Conservation (phyloP, 768 basidiomycete species). For the Pholiota molesta region DNA sequence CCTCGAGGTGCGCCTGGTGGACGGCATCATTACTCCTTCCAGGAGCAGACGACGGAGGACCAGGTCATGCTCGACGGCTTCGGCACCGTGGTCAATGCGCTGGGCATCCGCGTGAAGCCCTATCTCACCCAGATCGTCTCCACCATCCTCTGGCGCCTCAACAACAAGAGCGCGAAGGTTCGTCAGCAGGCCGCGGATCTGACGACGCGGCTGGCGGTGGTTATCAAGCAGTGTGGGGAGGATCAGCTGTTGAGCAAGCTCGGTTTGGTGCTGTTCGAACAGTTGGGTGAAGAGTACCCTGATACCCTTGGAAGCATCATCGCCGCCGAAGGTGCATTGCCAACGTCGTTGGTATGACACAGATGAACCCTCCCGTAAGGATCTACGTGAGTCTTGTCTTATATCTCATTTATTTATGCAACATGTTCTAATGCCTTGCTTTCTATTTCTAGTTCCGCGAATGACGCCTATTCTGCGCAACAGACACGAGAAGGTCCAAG, state of each 20-base stretch:
- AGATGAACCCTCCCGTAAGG: slow-evolving; percentile 99
- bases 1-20: slow-evolving; percentile 90
- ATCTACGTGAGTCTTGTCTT: slow-evolving; percentile 75
- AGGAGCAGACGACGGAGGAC: slow-evolving; percentile 98
- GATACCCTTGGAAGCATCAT: slow-evolving; percentile 99
- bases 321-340: slow-evolving; percentile 97
- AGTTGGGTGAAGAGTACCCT: slow-evolving; percentile 98
- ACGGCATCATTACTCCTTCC: slow-evolving; percentile 99
- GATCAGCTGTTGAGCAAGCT: slow-evolving; percentile 95
- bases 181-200: slow-evolving; percentile 99
- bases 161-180: slow-evolving; percentile 99
- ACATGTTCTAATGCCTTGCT: slow-evolving; percentile 3
- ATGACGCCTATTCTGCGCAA: slow-evolving; percentile 99
- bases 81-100: slow-evolving; percentile 95
- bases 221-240: slow-evolving; percentile 99
- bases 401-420: background rate
- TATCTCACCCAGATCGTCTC: slow-evolving; percentile 99
- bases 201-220: slow-evolving; percentile 92
- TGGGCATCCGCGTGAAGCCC: slow-evolving; percentile 96
- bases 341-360: slow-evolving; percentile 99
- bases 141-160: slow-evolving; percentile 97
- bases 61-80: slow-evolving; percentile 99
- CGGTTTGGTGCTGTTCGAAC: slow-evolving; percentile 95
- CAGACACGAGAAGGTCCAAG: slow-evolving; percentile 99
- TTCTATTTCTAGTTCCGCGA: slow-evolving; percentile 75